Evolutionary conservation across 768 basidiomycete species (phyloP), one percentile per base, ranked within the genome.

Genomic region (Auriscalpium vulgare): DNA sequence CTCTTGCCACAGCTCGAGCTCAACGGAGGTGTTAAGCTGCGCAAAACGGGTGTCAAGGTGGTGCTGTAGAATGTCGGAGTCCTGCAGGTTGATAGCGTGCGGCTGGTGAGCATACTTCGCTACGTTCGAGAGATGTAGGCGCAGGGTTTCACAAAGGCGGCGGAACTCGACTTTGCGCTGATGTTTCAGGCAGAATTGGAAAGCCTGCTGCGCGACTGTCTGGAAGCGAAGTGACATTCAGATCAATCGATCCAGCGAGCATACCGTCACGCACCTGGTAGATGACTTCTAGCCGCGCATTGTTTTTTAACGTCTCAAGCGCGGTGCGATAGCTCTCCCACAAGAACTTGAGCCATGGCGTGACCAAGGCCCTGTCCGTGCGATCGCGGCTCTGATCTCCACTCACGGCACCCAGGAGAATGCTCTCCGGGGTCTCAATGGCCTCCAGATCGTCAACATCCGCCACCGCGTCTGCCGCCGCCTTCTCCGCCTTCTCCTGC

Each of bases 311-410:
- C 2, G 94, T 94, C 74, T 98, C 95, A 44, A 99, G 75, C 1
- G 89, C 92, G 17, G 92, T 97, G 55, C 95, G 85, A 68, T 97
- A 97, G 63, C 91, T 91, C 77, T 98, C 95, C 94, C 95, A 98
- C n/a, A 94, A 79, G 71, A 97, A 97, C 68, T 95, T 94, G 67
- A 98, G 87, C 87, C 94, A 97, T 0, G 95, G 95, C 0, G 93
- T 97, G 60, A 99, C 93, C 51, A 98, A 80, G 8, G 93, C 89
- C 47, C 95, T 76, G 72, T 98, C 95, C 35, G 93, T 97, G 63
- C 95, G 77, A 71, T 97, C 95, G 74, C 90, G 89, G 75, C 81
- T 94, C 73, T 93, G 90, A 67, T 93, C 92, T 38, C 81, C 83
- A 64, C 88, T 87, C 59, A 98, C 92, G 13, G 92, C 91, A 50